These are phyloP conservation scores for Fraxinus latifolia DNA, from an alignment of 305 asterid genomes.

Conservation along the genomic window DNA sequence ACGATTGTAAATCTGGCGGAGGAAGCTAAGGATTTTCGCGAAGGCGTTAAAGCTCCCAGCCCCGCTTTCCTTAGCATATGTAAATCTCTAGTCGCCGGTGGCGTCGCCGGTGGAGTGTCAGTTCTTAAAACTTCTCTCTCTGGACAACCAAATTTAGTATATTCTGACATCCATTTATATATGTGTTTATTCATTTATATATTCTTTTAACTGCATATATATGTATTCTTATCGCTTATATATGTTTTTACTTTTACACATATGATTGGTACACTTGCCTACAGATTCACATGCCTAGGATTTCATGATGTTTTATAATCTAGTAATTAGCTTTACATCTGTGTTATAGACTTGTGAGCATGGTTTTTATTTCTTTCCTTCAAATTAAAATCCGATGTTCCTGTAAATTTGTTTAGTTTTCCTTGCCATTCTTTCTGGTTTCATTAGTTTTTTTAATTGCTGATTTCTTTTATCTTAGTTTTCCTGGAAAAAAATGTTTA, in stretches of 20 bases:
- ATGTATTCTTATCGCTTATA: background rate
- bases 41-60: conserved; percentile 68
- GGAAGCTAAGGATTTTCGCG: conserved; percentile 83
- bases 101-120: conserved; percentile 91
- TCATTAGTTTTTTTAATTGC: background rate
- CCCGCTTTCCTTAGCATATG: conserved; percentile 57
- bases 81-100: conserved; percentile 89
- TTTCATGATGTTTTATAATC: background rate
- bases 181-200: background rate
- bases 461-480: background rate
- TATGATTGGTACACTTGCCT: background rate
- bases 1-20: conserved; percentile 88
- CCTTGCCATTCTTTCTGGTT: background rate
- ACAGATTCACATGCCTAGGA: background rate
- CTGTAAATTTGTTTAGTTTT: background rate
- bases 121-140: conserved; percentile 19
- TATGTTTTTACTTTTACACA: background rate
- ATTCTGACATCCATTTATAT: background rate
- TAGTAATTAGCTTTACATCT: background rate
- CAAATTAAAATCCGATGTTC: background rate
- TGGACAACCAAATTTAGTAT: background rate
- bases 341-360: background rate
- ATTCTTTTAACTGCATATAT: background rate
- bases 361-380: background rate
- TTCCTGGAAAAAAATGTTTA: background rate